Evolutionary conservation across 164 flowering plant species (phyloP), one percentile per base, ranked within the genome.

Genomic region (Nymphaea thermarum): DNA sequence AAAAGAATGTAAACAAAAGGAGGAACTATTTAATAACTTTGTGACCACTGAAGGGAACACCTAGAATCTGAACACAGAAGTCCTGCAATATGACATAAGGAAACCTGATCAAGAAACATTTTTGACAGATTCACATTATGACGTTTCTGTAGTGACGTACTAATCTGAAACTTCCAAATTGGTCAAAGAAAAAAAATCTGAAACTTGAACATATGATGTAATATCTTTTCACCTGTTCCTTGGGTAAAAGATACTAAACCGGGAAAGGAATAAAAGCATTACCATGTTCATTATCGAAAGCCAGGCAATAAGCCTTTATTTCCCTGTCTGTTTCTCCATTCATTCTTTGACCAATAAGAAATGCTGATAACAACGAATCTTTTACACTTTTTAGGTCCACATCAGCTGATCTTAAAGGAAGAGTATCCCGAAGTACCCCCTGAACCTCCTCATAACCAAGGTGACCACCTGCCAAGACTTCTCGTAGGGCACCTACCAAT

Each of bases 341-440:
- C 97, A 95, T 95, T n/a, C 98, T 86, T 70, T 95, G 99, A 43
- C 98, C 98, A 36, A 95, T 90, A 69, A 95, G 76, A 76, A 95
- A 92, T 42, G 99, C 99, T 3, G 99, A 83, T 72, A 95, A 83
- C 80, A 95, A 76, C 15, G 99, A 76, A 65, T 86, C 90, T 64
- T 87, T 83, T 63, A 80, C 89, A 71, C 75, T 79, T 65, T 68
- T 72, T 36, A 78, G 73, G 42, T 55, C 65, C 41, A 43, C 17
- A 68, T 81, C 77, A 65, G 79, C 82, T 5, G 44, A 61, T 61
- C 53, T 66, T 72, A 92, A 61, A 1, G 99, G 97, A 78, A 95
- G 96, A 76, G 87, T 89, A 71, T 92, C 99, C 76, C 77, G 80
- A 43, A 95, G 68, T 69, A 90, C 90, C 75, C 97, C 96, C 73